Base-by-base conservation (phyloP, 768 basidiomycete genomes). In the Gyrodon lividus region DNA sequence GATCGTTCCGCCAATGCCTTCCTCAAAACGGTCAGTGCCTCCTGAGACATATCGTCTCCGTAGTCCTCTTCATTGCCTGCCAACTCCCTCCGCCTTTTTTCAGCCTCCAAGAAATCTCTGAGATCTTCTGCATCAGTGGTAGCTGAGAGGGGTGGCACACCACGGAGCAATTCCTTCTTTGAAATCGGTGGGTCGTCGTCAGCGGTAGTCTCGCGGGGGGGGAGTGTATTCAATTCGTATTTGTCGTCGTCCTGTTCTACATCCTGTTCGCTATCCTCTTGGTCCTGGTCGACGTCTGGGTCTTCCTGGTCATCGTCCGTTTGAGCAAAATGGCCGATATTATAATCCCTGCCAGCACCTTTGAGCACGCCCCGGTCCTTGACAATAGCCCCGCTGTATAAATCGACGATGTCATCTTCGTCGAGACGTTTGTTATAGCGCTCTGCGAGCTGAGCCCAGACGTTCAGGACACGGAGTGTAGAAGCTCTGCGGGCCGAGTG, bases 371-470 rank as follows among this genome's bases (percentile, higher is more conserved):
- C 89, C 52, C 86, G 79, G 65, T 92, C 86, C 59, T 80, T 82
- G 51, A 88, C 72, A 37, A 92, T 74, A 54, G 78, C 66, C 10
- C 76, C 78, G 10, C 80, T 82, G 48, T 73, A 70, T 3, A 92
- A 70, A 60, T 91, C 85, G 28, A 92, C 74, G 41, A 91, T 84
- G 64, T 92, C 89, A 66, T 92, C 89, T 61, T 91, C 84, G 57
- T 88, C 86, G 34, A 89, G 70, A 39, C 77, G 75, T 45, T 80
- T 76, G 30, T 78, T 75, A 62, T 90, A 86, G 22, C 86, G 79
- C 43, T 85, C 81, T 3, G 80, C 87, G 4, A 92, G 79, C 46
- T 79, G 74, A 23, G 79, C 74, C 89, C 89, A 90, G 13, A 80
- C 71, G 57, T 79, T 77, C 20, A 81, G 70, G 33, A 90, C 71